phyloP scores from a whole-genome alignment of 2,329 filamentous ascomycete species.

The Venturia asperata region DNA sequence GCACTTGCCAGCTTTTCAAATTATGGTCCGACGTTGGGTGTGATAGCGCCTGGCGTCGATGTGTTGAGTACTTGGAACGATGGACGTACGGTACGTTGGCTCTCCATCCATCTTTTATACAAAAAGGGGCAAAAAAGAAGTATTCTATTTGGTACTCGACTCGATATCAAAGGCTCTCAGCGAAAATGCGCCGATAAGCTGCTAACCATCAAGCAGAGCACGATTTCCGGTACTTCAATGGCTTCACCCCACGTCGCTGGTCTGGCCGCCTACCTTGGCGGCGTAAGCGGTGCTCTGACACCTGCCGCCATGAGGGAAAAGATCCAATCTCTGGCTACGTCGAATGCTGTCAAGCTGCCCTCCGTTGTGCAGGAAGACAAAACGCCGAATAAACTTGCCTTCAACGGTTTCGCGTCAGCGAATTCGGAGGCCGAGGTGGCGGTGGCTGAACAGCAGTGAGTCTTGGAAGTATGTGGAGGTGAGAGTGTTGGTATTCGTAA shows the following conservation, averaged over 20 bases:
- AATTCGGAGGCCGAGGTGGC: too few relatives aligned
- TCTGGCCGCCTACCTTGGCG: slow-evolving; percentile 57
- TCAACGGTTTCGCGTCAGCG: slow-evolving; percentile 5
- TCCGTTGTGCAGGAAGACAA: background rate
- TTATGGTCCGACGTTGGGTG: slow-evolving; percentile 18
- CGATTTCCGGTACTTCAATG: slow-evolving; percentile 52
- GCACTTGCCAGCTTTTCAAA: slow-evolving; percentile 11
- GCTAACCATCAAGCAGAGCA: background rate
- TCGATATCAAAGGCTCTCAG: too few relatives aligned
- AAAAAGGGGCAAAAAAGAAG: too few relatives aligned
- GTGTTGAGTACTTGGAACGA: slow-evolving; percentile 18
- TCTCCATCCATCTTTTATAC: background rate
- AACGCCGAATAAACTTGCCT: slow-evolving; percentile 18
- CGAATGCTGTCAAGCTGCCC: background rate
- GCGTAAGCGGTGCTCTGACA: slow-evolving; percentile 5
- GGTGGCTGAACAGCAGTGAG: too few relatives aligned
- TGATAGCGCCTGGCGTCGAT: slow-evolving; percentile 19
- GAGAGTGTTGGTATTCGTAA: too few relatives aligned
- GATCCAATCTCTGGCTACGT: slow-evolving; percentile 11
- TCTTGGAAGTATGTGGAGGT: too few relatives aligned
- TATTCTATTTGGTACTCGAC: too few relatives aligned
- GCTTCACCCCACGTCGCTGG: slow-evolving; percentile 62
- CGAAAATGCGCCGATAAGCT: background rate
- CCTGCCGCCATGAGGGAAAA: slow-evolving; percentile 6
- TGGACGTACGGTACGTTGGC: background rate